phyloP scores from a whole-genome alignment of 176 grass and related monocot genomes.

The Bromus sterilis region DNA sequence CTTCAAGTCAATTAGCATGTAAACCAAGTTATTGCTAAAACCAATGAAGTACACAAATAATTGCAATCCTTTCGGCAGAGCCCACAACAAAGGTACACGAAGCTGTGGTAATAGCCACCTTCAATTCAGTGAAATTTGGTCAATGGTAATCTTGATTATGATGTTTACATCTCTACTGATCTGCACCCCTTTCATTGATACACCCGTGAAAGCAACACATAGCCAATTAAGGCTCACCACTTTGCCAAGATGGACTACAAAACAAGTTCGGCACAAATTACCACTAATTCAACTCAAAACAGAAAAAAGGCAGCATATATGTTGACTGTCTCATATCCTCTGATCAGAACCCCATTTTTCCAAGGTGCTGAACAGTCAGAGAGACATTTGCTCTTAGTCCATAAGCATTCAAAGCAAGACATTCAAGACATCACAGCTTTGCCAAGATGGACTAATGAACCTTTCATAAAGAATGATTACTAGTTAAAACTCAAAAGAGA shows the following conservation, averaged over 20 bases:
- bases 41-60: background rate
- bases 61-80: background rate
- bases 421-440: background rate
- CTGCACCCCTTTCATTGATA: background rate
- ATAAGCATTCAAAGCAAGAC: conserved; percentile 55
- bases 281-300: background rate
- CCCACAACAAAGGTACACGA: background rate
- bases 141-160: background rate
- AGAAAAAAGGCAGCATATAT: background rate
- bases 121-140: background rate
- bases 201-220: background rate
- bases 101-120: background rate
- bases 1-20: conserved; percentile 25
- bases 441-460: background rate
- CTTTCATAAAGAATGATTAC: background rate
- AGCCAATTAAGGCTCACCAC: background rate
- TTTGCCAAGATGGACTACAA: background rate
- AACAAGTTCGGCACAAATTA: background rate
- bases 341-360: conserved; percentile 5
- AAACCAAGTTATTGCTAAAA: conserved; percentile 18
- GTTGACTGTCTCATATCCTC: conserved; percentile 16
- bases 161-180: background rate
- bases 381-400: conserved; percentile 18
- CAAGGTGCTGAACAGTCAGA: conserved; percentile 10
- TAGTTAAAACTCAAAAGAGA: background rate